Conservation (phyloP, 2,329 filamentous ascomycete genomes). For the Hypoxylon sp. region DNA sequence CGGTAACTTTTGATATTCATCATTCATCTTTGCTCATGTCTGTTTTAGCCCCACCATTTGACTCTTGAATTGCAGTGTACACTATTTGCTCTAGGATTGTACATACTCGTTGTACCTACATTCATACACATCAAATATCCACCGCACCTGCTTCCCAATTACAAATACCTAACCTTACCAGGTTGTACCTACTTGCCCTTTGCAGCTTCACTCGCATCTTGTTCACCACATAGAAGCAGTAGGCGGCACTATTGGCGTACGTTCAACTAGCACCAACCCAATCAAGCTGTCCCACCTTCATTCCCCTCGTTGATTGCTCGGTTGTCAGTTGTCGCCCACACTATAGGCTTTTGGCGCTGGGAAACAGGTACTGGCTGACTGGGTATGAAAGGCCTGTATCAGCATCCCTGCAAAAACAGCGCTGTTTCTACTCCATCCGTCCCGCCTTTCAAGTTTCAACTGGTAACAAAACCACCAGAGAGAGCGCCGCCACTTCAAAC, state of each 20-base stretch:
- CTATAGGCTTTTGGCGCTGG: slow-evolving; percentile 34
- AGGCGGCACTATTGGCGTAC: slow-evolving; percentile 18
- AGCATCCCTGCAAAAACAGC: slow-evolving; percentile 38
- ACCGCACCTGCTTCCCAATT: slow-evolving; percentile 18
- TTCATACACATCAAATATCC: slow-evolving; percentile 8
- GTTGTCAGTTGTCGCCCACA: slow-evolving; percentile 32
- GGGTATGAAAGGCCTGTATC: slow-evolving; percentile 31
- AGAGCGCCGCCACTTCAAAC: slow-evolving; percentile 23
- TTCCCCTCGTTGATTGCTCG: slow-evolving; percentile 23
- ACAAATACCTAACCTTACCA: slow-evolving; percentile 18
- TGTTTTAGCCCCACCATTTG: slow-evolving; percentile 18
- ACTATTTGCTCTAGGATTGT: slow-evolving; percentile 4
- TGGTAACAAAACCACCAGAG: slow-evolving; percentile 18
- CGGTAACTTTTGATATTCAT: slow-evolving; percentile 23
- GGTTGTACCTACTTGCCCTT: background rate
- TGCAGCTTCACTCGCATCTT: slow-evolving; percentile 1
- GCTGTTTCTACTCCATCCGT: slow-evolving; percentile 21
- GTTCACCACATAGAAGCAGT: background rate
- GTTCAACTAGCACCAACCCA: slow-evolving; percentile 26
- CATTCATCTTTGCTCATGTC: background rate
- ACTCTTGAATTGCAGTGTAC: background rate
- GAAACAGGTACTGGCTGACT: slow-evolving; percentile 10
- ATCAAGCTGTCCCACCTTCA: slow-evolving; percentile 33
- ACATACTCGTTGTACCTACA: slow-evolving; percentile 12
- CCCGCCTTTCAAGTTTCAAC: slow-evolving; percentile 9